Conservation (phyloP, 148 eudicot genomes). For the Amaranthus hypochondriacus region DNA sequence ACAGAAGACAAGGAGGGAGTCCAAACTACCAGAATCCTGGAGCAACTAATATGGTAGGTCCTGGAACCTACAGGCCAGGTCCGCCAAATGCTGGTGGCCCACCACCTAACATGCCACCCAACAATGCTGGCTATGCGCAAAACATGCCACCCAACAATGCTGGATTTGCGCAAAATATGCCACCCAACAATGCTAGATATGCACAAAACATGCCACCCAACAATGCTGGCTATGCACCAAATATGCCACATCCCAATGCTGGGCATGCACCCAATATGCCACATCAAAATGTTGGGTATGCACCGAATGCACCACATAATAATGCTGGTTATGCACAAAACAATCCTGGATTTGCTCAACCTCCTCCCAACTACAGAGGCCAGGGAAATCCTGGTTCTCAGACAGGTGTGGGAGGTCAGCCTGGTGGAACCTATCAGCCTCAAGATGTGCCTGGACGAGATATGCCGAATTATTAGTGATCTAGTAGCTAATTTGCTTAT, state of each 20-base stretch:
- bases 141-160: conserved; percentile 17
- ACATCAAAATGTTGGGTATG: background rate
- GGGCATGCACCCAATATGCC: conserved; percentile 19
- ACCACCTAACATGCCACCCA: conserved; percentile 18
- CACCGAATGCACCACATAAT: background rate
- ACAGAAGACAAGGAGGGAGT: conserved; percentile 53
- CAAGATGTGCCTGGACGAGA: conserved; percentile 66
- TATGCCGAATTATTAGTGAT: conserved; percentile 21
- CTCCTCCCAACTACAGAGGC: conserved; percentile 13
- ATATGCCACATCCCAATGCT: conserved; percentile 20
- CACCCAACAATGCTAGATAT: conserved; percentile 19
- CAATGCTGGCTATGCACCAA: conserved; percentile 20
- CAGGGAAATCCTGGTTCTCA: conserved; percentile 22
- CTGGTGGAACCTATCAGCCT: conserved; percentile 38
- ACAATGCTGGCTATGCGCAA: conserved; percentile 19
- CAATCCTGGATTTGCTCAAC: background rate
- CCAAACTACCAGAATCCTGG: no score
- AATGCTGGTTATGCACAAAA: conserved; percentile 6
- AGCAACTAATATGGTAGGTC: conserved; percentile 16
- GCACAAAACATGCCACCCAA: conserved; percentile 22
- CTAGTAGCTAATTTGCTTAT: conserved; percentile 5
- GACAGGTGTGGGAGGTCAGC: conserved; percentile 30
- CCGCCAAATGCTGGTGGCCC: conserved; percentile 27
- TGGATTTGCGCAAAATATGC: conserved; percentile 9
- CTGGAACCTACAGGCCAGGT: conserved; percentile 19